These are phyloP conservation scores for Aegilops sharonensis DNA, from an alignment of 176 grass and related monocot genomes.

Conservation along the genomic window DNA sequence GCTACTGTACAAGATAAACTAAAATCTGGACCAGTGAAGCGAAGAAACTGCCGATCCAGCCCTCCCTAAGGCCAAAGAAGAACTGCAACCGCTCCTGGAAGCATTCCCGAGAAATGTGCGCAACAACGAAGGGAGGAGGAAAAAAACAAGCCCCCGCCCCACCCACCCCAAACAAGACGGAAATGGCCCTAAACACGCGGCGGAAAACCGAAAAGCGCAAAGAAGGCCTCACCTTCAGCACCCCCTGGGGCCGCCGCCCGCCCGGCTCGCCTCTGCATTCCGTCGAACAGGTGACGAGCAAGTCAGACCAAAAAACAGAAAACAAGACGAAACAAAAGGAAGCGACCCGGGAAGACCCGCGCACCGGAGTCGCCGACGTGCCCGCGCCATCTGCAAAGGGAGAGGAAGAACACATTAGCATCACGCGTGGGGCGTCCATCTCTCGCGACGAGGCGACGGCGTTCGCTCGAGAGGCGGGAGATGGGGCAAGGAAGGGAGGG, in stretches of 20 bases:
- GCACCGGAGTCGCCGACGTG: not conserved
- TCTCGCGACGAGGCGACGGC: not conserved
- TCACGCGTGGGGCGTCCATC: not conserved
- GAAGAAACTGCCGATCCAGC: not conserved
- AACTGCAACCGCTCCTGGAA: not conserved
- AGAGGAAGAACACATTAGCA: not conserved
- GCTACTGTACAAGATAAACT: not conserved
- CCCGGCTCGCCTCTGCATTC: slow-evolving; percentile 29
- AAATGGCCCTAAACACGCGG: not conserved
- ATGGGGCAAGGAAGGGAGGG: not conserved
- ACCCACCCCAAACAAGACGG: not conserved
- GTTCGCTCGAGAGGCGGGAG: not conserved
- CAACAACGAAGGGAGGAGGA: not conserved
- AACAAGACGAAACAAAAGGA: not conserved
- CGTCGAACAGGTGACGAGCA: slow-evolving; percentile 36
- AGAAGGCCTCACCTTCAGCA: not conserved
- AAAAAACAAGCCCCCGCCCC: not conserved
- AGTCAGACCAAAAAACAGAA: not conserved
- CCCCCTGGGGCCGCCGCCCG: not conserved
- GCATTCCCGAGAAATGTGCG: too few relatives aligned
- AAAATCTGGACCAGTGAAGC: not conserved
- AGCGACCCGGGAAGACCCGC: not conserved
- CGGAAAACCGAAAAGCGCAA: not conserved
- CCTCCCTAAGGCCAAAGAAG: not conserved
- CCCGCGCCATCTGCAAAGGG: not conserved